phyloP scores from a whole-genome alignment of 306 rosid genomes.

The Gleditsia sinensis region DNA sequence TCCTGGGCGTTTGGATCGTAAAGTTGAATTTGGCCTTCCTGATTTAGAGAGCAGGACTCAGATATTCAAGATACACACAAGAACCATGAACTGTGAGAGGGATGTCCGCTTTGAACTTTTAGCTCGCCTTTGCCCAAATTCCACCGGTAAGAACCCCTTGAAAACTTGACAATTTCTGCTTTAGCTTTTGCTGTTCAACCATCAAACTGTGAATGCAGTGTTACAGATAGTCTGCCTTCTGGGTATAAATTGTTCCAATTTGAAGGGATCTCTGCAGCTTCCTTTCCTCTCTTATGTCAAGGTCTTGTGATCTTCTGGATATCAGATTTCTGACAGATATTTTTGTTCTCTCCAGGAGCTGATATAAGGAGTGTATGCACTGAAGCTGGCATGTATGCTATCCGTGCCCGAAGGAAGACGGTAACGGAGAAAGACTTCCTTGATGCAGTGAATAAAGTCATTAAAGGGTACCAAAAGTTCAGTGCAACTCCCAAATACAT shows the following conservation, averaged over 20 bases:
- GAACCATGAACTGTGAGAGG: slow-evolving; percentile 98
- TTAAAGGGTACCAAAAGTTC: slow-evolving; percentile 98
- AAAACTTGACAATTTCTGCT: background rate
- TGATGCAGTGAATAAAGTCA: slow-evolving; percentile 97
- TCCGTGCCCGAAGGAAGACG: slow-evolving; percentile 96
- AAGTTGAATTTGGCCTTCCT: slow-evolving; percentile 99
- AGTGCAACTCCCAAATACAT: slow-evolving; percentile 98
- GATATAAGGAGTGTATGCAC: slow-evolving; percentile 98
- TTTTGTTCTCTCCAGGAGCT: slow-evolving; percentile 67
- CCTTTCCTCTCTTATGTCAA: slow-evolving; percentile 1
- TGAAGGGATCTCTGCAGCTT: slow-evolving; percentile 15
- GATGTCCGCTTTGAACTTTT: slow-evolving; percentile 90
- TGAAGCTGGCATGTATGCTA: slow-evolving; percentile 99
- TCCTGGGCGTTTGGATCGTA: slow-evolving; percentile 95
- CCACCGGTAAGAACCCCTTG: slow-evolving; percentile 66
- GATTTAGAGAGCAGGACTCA: slow-evolving; percentile 97
- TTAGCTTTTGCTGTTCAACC: background rate
- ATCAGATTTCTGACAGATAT: slow-evolving; percentile 31
- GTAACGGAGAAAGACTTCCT: slow-evolving; percentile 99
- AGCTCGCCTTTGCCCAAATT: slow-evolving; percentile 97
- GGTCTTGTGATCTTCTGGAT: slow-evolving; percentile 5
- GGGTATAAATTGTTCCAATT: background rate
- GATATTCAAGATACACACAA: slow-evolving; percentile 93
- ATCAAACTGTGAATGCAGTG: background rate
- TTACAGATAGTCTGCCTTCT: background rate